Evolutionary conservation across 176 grass and related monocot genomes (phyloP), one percentile per base, ranked within the genome.

Genomic region (Hordeum marinum): DNA sequence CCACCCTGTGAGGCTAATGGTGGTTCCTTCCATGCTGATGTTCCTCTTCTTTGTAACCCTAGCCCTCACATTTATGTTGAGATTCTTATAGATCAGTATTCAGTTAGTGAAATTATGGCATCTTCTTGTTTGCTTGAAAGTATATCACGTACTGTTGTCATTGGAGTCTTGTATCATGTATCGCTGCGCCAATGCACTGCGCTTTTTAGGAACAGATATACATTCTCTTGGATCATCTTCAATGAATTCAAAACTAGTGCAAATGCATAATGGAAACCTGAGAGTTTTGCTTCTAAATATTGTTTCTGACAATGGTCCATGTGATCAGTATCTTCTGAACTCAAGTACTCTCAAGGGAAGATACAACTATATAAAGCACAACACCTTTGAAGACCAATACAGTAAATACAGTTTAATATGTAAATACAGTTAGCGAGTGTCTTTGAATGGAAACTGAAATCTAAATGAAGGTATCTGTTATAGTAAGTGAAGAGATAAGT

Each of bases 301-400:
- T 83, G 40, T 83, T 39, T 78, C 7, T 39, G 40, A 59, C 15
- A 36, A 60, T 65, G 40, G 64, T 84, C 65, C 54, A 64, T 57
- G 9, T 78, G 64, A 73, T 71, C 63, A 41, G 21, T 43, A 63
- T 83, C 7, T 46, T 46, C n/a, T 29, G 26, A 52, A 17, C 9
- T 31, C 7, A 1, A 9, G 57, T 0, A 23, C 57, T 60, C 21
- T 40, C n/a, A 11, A 13, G 39, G 67, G 67, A 60, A 60, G 15
- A 55, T 52, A n/a, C 18, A 57, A 57, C 7, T 24, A 61, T 24
- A 24, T 52, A 24, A 61, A 61, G 3, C n/a, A 11, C 21, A 61
- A 24, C 58, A 61, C 54, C 32, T 52, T 27, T 32, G 14, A 75
- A 52, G 43, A 4, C n/a, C 6, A 5, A 9, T 64, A 21, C 63